phyloP scores from a whole-genome alignment of 331 rosid species.

The Quercus lobata region DNA sequence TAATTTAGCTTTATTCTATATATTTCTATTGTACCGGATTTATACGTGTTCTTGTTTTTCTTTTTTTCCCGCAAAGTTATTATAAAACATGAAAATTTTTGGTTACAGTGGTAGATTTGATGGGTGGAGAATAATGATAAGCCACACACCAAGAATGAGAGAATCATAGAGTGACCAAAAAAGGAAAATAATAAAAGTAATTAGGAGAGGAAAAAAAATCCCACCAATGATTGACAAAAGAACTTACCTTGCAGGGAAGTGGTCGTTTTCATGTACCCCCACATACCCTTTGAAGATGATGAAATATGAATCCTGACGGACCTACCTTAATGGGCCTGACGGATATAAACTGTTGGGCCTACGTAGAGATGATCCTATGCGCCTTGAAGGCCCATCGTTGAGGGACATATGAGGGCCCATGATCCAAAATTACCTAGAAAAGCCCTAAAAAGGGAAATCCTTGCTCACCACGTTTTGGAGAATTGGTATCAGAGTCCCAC shows the following conservation, averaged over 20 bases:
- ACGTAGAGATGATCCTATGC: too few relatives aligned
- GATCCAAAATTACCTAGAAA: too few relatives aligned
- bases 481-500: too few relatives aligned
- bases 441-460: too few relatives aligned
- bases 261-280: constrained; percentile 20
- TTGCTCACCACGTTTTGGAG: too few relatives aligned
- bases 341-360: too few relatives aligned
- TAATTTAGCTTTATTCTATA: not conserved
- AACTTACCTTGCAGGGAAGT: constrained; percentile 17
- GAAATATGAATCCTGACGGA: too few relatives aligned
- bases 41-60: not conserved
- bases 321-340: too few relatives aligned
- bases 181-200: constrained; percentile 22
- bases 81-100: not conserved
- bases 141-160: constrained; percentile 3
- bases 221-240: constrained; percentile 39
- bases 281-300: not conserved
- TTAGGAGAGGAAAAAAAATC: constrained; percentile 6
- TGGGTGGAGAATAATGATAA: constrained; percentile 27
- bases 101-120: constrained; percentile 4
- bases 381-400: too few relatives aligned
- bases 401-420: too few relatives aligned
- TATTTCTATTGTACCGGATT: not conserved
- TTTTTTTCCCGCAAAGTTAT: not conserved
- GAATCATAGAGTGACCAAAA: constrained; percentile 33